Base-by-base conservation (phyloP, 192 early-diverging fungal genomes). In the Rhizophagus prolifer region DNA sequence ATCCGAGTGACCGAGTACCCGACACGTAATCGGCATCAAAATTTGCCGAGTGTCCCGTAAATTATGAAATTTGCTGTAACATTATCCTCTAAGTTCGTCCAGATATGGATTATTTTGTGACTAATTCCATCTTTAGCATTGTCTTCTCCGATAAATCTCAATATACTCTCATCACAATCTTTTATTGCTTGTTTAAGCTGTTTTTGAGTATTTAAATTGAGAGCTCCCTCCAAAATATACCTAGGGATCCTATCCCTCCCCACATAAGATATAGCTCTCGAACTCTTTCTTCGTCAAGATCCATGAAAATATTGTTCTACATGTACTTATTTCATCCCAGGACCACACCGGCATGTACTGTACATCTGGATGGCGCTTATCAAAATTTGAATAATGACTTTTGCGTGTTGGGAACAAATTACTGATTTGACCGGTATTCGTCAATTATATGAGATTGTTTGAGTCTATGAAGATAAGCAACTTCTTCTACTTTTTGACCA, bases 231-330 rank as follows among this genome's bases (percentile, higher is more conserved):
- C 13, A 73, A 26, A n/a, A 59, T 23, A 36, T 58, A 73, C 3
- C 47, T 19, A 60, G 54, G 54, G 9, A 73, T 73, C 16, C 54
- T 58, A 73, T 73, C 16, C 54, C 71, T 72, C 71, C 30, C 71
- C 25, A 73, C 9, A 2, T n/a, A 9, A 59, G 34, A 36, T 58
- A 19, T 58, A 59, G 38, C n/a, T 16, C 14, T 60, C 3, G 9
- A 26, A 14, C 31, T 2, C 2, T 34, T 21, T 16, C 21, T 38
- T 59, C 26, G 9, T 3, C 0, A 60, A 54, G 2, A 60, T 72
- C 7, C 8, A 8, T 34, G 21, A 34, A 72, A 8, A 72, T 54
- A 19, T 34, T 9, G 13, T 36, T 26, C 31, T 59, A n/a, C 71
- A 73, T 41, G 0, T 23, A n/a, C 34, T 25, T 0, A 73, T 60